These are phyloP conservation scores for Fraxinus nigra DNA, from an alignment of 305 asterid species.

Conservation along the genomic window DNA sequence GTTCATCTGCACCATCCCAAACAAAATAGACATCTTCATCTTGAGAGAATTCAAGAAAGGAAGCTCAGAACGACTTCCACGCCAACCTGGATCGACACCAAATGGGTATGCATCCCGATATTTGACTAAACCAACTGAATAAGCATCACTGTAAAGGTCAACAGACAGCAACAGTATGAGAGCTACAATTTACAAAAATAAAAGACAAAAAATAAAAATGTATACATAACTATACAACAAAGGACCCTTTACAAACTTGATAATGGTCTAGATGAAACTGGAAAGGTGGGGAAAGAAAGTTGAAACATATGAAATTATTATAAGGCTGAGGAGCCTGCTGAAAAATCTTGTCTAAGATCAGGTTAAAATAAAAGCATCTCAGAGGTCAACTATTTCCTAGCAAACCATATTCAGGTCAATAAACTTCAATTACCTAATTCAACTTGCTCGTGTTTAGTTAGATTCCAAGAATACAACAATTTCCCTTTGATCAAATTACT, in stretches of 20 bases:
- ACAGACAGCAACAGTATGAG: conserved; percentile 25
- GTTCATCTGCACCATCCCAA: conserved; percentile 92
- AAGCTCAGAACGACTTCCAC: conserved; percentile 96
- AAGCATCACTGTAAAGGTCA: conserved; percentile 64
- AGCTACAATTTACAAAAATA: conserved; percentile 13
- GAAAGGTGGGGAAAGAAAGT: conserved; percentile 5
- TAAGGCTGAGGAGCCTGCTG: background rate
- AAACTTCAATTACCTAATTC: conserved; percentile 13
- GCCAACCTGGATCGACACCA: conserved; percentile 99
- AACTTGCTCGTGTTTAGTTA: conserved; percentile 7
- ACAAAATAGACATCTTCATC: conserved; percentile 94
- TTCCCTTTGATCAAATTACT: background rate
- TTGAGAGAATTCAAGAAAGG: conserved; percentile 96
- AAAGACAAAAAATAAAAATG: background rate
- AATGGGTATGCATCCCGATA: conserved; percentile 80
- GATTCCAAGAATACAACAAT: conserved; percentile 6
- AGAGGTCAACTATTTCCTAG: conserved; percentile 10
- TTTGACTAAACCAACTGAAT: conserved; percentile 66
- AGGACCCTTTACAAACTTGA: background rate
- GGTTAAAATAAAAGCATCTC: conserved; percentile 12
- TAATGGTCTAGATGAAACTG: conserved; percentile 7
- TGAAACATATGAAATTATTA: conserved; percentile 2
- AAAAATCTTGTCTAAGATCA: conserved; percentile 9
- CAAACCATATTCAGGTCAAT: conserved; percentile 12
- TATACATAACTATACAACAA: background rate